phyloP scores from a whole-genome alignment of 805 yeast species.

The Candida morakotiae region DNA sequence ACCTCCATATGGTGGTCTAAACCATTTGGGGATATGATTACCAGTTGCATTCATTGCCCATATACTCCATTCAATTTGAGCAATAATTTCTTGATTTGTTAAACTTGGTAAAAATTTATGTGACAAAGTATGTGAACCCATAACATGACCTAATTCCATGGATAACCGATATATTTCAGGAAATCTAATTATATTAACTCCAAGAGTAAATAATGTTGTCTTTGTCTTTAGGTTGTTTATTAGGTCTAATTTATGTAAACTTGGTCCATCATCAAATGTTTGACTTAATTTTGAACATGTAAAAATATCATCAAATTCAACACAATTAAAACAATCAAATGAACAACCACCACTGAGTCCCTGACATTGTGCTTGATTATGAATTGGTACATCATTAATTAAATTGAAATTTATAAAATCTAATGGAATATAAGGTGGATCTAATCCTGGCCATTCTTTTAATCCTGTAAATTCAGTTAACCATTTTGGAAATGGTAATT shows the following conservation, averaged over 20 bases:
- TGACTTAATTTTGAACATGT: conserved; percentile 76
- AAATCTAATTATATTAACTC: conserved; percentile 69
- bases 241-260: conserved; percentile 61
- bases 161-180: conserved; percentile 69
- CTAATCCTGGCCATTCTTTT: conserved; percentile 75
- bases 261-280: conserved; percentile 95
- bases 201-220: conserved; percentile 82
- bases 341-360: conserved; percentile 46
- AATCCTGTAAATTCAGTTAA: conserved; percentile 69
- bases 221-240: conserved; percentile 46
- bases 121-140: conserved; percentile 92
- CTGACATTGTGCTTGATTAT: conserved; percentile 59
- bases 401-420: conserved; percentile 58
- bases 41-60: conserved; percentile 99
- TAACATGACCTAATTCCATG: conserved; percentile 61
- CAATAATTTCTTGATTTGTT: conserved; percentile 75
- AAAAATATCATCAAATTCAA: conserved; percentile 67
- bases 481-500: conserved; percentile 74
- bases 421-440: conserved; percentile 85
- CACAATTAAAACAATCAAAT: conserved; percentile 82
- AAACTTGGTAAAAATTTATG: conserved; percentile 80
- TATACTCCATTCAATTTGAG: conserved; percentile 90
- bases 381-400: conserved; percentile 38
- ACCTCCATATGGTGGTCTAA: conserved; percentile 96
- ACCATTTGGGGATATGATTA: conserved; percentile 83